Percentiles rank a stretch among this genome's conserved stretches.
Evolutionary conservation across 768 basidiomycete species (phyloP).

Genomic region (Hydnomerulius pinastri): DNA sequence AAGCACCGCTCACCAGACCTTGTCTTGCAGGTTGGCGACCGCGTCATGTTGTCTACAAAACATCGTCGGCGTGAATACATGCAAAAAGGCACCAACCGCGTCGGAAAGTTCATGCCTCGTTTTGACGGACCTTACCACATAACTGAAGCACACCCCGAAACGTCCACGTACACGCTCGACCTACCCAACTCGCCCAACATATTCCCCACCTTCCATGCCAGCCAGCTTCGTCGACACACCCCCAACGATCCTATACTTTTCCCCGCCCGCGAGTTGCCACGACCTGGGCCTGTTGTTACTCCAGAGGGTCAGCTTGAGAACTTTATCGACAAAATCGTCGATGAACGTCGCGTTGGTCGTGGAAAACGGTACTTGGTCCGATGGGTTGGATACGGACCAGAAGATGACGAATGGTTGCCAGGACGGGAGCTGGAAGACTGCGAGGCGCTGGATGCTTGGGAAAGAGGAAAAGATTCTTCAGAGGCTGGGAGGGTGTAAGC

Average conservation of each 20-base stretch:
- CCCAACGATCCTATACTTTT: slow-evolving; percentile 41
- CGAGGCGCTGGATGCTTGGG: slow-evolving; percentile 5
- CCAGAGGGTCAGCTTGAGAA: background rate
- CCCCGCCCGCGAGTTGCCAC: slow-evolving; percentile 25
- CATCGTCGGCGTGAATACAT: slow-evolving; percentile 29
- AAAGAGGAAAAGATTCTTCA: background rate
- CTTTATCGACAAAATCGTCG: slow-evolving; percentile 7
- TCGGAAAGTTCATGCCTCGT: slow-evolving; percentile 44
- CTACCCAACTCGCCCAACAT: slow-evolving; percentile 25
- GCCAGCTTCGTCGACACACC: slow-evolving; percentile 25
- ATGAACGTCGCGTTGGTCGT: slow-evolving; percentile 11
- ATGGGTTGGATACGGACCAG: slow-evolving; percentile 14
- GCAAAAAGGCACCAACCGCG: slow-evolving; percentile 21
- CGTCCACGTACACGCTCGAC: slow-evolving; percentile 25
- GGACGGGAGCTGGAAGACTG: background rate
- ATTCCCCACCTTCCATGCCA: slow-evolving; percentile 39
- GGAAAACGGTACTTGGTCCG: slow-evolving; percentile 19
- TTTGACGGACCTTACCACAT: slow-evolving; percentile 35
- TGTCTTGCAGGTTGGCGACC: slow-evolving; percentile 31
- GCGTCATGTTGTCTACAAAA: slow-evolving; percentile 37
- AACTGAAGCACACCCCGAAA: background rate
- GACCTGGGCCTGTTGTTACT: background rate
- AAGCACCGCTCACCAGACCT: slow-evolving; percentile 17
- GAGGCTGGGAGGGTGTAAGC: background rate
- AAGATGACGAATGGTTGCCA: slow-evolving; percentile 9